A percentile compares a stretch with the other conserved stretches of the same genome.
Evolutionary conservation across 1,284 basidiomycete species (phyloP).

Genomic region (Rhodotorula sp.): DNA sequence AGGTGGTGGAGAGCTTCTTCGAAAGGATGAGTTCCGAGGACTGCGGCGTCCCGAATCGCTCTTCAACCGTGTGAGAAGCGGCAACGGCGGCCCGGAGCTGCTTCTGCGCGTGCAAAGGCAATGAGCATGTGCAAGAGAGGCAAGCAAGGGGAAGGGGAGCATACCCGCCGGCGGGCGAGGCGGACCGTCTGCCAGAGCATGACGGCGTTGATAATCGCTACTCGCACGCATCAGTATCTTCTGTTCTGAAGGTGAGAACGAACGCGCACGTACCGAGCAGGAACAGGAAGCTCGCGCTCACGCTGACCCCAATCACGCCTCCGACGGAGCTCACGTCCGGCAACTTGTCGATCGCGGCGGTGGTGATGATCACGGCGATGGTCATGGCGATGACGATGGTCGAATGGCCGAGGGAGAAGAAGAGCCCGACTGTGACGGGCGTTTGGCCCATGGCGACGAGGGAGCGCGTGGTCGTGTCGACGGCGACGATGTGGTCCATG

Average conservation of each 20-base stretch:
- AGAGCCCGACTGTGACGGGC: conserved; percentile 52
- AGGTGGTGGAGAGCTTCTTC: not conserved
- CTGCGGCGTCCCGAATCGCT: not conserved
- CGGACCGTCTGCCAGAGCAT: conserved; percentile 47
- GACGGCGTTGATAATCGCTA: conserved; percentile 51
- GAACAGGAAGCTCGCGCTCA: conserved; percentile 51
- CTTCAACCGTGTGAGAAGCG: no score
- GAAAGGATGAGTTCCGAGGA: not conserved
- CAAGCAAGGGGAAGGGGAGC: not conserved
- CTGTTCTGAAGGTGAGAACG: no score
- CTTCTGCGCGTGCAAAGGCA: not conserved
- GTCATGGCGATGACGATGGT: conserved; percentile 52
- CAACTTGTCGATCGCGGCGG: conserved; percentile 47
- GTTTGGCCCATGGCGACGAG: conserved; percentile 40
- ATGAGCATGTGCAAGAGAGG: not conserved
- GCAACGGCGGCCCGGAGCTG: not conserved
- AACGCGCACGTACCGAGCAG: conserved; percentile 42
- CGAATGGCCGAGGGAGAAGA: conserved; percentile 53
- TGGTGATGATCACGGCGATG: conserved; percentile 46
- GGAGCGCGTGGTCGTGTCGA: conserved; percentile 42
- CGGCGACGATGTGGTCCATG: conserved; percentile 44
- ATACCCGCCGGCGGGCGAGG: conserved; percentile 21
- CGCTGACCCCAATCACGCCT: conserved; percentile 50
- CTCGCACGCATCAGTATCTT: not conserved
- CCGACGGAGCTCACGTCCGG: conserved; percentile 49